Evolutionary conservation across 306 rosid species (phyloP).

Genomic region (Vachellia collinsii): DNA sequence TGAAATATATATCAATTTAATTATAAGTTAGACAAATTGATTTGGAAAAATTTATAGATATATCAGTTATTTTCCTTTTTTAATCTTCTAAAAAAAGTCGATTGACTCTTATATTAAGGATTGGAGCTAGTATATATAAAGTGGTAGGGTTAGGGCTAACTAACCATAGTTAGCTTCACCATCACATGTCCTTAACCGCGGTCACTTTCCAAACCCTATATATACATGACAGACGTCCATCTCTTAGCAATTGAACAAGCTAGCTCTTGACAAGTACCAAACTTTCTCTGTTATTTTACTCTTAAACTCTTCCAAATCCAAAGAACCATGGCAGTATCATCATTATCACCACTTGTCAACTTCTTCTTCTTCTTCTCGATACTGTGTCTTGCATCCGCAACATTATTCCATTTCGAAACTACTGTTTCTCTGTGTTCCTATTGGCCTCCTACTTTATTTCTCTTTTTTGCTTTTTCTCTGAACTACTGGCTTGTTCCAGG

Average conservation of each 20-base stretch:
- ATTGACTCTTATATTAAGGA: no score
- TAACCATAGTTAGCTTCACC: slow-evolving; percentile 41
- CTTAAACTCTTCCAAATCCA: slow-evolving; percentile 27
- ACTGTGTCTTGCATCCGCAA: slow-evolving; percentile 20
- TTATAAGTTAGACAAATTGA: no score
- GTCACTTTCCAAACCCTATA: slow-evolving; percentile 45
- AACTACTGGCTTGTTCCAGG: slow-evolving; percentile 68
- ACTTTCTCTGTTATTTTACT: background rate
- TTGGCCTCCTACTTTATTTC: slow-evolving; percentile 38
- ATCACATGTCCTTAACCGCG: slow-evolving; percentile 27
- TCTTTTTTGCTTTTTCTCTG: slow-evolving; percentile 43
- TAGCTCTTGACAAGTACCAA: background rate
- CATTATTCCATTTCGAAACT: slow-evolving; percentile 17
- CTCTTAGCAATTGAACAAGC: slow-evolving; percentile 33
- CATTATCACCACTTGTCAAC: background rate
- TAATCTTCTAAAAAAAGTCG: no score
- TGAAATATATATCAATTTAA: no score
- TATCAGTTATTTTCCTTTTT: no score
- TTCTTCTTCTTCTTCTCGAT: slow-evolving; percentile 30
- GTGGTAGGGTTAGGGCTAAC: background rate
- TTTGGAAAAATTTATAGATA: no score
- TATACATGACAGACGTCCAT: slow-evolving; percentile 48
- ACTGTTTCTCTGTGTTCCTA: background rate
- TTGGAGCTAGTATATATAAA: no score
- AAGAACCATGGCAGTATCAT: slow-evolving; percentile 35